Base-by-base conservation (phyloP, 2,329 filamentous ascomycete genomes). In the Phoma herbarum region DNA sequence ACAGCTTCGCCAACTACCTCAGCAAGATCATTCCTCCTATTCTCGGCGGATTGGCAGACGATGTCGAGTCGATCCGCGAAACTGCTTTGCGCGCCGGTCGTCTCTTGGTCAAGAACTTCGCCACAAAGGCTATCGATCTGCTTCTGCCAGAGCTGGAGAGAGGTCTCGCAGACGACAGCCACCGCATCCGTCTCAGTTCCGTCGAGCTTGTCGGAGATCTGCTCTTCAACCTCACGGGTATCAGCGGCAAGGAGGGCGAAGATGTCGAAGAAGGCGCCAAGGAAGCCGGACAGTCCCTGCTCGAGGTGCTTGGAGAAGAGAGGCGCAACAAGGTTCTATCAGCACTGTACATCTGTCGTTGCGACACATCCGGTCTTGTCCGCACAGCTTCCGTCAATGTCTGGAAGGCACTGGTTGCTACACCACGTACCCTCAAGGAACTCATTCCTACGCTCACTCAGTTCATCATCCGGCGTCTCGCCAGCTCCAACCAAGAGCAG, bases 71-170 rank as follows among this genome's bases (percentile, higher is more conserved):
- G 1, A 99, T 99, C 70, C 90, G 95, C 57, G 95, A 99, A 70
- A 98, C 93, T n/a, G 91, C 96, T 31, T 85, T 99, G 47, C 90
- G 94, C 61, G 95, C 96, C 63, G 95, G 95, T 77, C 89, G 95
- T 62, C 84, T 99, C 39, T 84, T 99, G 52, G 96, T 99, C 76
- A 99, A 99, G 84, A 99, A 99, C 79, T 99, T 99, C 77, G 93
- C 96, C 25, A 91, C 93, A 51, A 91, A 93, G 72, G 92, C 95
- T 35, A 96, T 99, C 50, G 96, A 99, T 74, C 85, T 99, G 18
- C 84, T 99, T 18, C 84, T 99, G 56, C 95, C 95, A 7, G 95
- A 99, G 77, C 86, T 99, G 62, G 95, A 99, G 80, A 90, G 95
- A 67, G 95, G 95, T 75, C 85, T 99, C 65, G 94, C 93, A n/a